Conservation (phyloP, 345 rosid species). For the Lumnitzera littorea region DNA sequence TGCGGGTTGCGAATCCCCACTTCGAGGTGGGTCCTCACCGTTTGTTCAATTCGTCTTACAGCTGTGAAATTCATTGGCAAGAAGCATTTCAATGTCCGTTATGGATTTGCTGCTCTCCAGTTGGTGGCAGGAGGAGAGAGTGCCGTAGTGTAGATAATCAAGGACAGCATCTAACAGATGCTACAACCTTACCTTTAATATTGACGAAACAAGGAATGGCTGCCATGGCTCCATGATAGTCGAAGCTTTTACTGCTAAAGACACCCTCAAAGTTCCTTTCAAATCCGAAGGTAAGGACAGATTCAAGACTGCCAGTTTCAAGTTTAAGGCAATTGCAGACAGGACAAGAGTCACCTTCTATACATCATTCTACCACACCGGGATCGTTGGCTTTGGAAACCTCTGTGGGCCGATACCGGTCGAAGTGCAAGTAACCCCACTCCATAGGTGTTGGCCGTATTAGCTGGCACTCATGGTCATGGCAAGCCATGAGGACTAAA, state of each 20-base stretch:
- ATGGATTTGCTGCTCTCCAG: constrained; percentile 75
- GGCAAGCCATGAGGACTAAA: neutral
- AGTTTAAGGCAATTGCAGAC: constrained; percentile 53
- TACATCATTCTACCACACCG: constrained; percentile 76
- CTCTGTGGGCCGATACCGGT: constrained; percentile 88
- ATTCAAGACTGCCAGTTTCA: constrained; percentile 40
- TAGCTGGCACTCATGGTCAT: no score
- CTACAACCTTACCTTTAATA: constrained; percentile 45
- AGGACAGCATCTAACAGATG: constrained; percentile 53
- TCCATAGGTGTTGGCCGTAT: constrained; percentile 17
- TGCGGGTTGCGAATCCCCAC: constrained; percentile 75
- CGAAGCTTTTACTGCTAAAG: constrained; percentile 74
- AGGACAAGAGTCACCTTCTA: constrained; percentile 87
- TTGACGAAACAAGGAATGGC: constrained; percentile 82
- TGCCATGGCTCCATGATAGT: constrained; percentile 96
- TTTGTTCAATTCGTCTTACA: constrained; percentile 64
- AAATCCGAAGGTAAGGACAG: constrained; percentile 61
- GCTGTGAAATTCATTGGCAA: constrained; percentile 88
- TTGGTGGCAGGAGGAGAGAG: constrained; percentile 91
- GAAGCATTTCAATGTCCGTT: constrained; percentile 72
- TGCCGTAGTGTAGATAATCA: constrained; percentile 79
- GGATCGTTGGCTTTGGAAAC: constrained; percentile 54
- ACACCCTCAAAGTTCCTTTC: constrained; percentile 55
- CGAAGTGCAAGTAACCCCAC: constrained; percentile 45
- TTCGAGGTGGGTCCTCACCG: constrained; percentile 95